Evolutionary conservation across 352 stramenopile species (phyloP).

Genomic region (Nothophytophthora sp.): DNA sequence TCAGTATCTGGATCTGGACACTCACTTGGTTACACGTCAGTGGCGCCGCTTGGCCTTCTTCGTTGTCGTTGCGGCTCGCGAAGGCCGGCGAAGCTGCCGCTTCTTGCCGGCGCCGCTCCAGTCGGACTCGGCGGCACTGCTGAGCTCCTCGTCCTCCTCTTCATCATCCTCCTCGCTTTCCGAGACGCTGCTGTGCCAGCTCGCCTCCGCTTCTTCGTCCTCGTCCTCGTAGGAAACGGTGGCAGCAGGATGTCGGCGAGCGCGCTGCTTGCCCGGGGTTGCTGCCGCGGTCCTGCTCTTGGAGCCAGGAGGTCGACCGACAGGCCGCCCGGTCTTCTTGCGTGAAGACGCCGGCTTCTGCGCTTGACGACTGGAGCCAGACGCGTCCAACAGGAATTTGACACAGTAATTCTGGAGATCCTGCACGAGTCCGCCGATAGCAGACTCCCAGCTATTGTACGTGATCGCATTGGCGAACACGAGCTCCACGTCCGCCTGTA

Average conservation of each 20-base stretch:
- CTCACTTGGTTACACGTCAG: conserved; percentile 7
- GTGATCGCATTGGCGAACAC: conserved; percentile 81
- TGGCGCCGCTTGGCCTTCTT: conserved; percentile 34
- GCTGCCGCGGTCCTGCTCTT: conserved; percentile 20
- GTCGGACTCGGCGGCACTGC: conserved; percentile 39
- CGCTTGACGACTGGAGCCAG: conserved; percentile 35
- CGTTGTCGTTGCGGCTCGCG: conserved; percentile 17
- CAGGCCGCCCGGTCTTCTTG: conserved; percentile 6
- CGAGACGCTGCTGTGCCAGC: conserved; percentile 44
- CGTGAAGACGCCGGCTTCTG: conserved; percentile 17
- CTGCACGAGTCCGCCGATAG: conserved; percentile 57
- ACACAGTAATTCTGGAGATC: conserved; percentile 73
- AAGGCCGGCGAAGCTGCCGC: conserved; percentile 30
- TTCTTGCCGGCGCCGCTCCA: conserved; percentile 34
- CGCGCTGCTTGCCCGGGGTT: conserved; percentile 33
- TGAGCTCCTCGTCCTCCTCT: conserved; percentile 54
- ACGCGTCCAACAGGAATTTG: conserved; percentile 75
- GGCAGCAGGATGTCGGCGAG: conserved; percentile 10
- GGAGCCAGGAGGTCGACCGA: background rate
- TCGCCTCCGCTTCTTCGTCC: too few relatives aligned
- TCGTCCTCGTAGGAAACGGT: conserved; percentile 49
- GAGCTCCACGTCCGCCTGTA: conserved; percentile 67
- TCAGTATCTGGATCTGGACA: too few relatives aligned
- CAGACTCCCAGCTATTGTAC: conserved; percentile 73
- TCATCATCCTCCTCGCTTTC: conserved; percentile 55